Percentiles rank a stretch among this genome's conserved stretches.
Conservation (phyloP, 176 grass and related monocot genomes). For the Thalia dealbata region DNA sequence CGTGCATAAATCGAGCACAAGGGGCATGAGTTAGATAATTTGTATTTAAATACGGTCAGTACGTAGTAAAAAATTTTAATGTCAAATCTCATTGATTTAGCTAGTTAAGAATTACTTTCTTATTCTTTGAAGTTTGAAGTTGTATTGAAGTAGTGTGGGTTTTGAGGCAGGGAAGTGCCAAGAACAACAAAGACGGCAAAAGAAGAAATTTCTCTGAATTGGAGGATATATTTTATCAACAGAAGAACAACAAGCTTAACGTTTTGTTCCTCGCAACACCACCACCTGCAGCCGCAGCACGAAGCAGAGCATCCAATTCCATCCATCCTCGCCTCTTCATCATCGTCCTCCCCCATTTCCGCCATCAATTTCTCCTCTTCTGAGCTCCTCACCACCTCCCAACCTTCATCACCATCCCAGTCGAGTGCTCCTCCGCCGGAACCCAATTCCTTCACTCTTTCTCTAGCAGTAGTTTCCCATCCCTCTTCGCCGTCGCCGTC, state of each 20-base stretch:
- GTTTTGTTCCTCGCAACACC: background rate
- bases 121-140: too few relatives aligned
- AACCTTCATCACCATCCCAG: background rate
- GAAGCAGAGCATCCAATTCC: background rate
- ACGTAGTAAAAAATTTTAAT: too few relatives aligned
- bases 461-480: background rate
- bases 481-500: background rate
- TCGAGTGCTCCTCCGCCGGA: background rate
- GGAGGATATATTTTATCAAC: too few relatives aligned
- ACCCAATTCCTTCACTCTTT: background rate
- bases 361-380: background rate
- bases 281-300: background rate
- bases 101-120: too few relatives aligned
- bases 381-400: background rate
- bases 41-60: too few relatives aligned
- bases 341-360: background rate
- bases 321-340: background rate
- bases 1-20: too few relatives aligned
- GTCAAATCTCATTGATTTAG: too few relatives aligned
- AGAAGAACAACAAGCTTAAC: background rate
- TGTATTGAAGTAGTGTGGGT: too few relatives aligned
- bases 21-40: too few relatives aligned
- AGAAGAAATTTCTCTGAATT: too few relatives aligned
- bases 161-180: too few relatives aligned
- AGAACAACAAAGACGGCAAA: too few relatives aligned